Evolutionary conservation across 805 yeast species (phyloP).

Genomic region (Spathaspora hagerdaliae): DNA sequence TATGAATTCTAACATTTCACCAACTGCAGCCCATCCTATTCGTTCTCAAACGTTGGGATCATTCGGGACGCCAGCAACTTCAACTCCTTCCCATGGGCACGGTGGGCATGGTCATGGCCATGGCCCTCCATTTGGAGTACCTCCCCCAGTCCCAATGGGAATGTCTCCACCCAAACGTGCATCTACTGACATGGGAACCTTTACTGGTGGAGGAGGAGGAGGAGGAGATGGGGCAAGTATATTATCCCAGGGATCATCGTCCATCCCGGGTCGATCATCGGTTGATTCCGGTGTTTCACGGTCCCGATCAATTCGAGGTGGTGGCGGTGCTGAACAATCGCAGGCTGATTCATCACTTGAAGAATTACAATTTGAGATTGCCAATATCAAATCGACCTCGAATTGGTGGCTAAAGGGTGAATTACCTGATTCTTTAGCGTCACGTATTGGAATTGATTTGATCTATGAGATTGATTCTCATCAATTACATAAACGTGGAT

Average conservation of each 20-base stretch:
- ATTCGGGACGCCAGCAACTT: not conserved
- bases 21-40: constrained; percentile 11
- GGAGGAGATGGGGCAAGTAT: too few relatives aligned
- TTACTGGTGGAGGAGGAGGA: not conserved
- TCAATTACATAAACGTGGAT: constrained; percentile 53
- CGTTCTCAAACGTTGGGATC: constrained; percentile 1
- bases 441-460: constrained; percentile 44
- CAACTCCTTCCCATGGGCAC: not conserved
- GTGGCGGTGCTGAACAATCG: constrained; percentile 11
- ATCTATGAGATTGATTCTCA: constrained; percentile 65
- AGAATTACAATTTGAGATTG: constrained; percentile 27
- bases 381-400: constrained; percentile 20
- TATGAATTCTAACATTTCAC: constrained; percentile 23
- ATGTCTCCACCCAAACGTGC: constrained; percentile 8
- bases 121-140: constrained; percentile 3
- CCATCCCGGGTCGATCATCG: constrained; percentile 6
- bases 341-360: constrained; percentile 26
- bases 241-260: not conserved
- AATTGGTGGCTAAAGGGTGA: constrained; percentile 68
- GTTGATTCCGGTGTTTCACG: constrained; percentile 12
- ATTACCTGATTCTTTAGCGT: constrained; percentile 50
- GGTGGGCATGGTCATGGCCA: too few relatives aligned
- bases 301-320: constrained; percentile 10
- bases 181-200: constrained; percentile 8
- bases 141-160: constrained; percentile 8